phyloP scores from a whole-genome alignment of 345 rosid genomes.

The Atalantia buxifolia region DNA sequence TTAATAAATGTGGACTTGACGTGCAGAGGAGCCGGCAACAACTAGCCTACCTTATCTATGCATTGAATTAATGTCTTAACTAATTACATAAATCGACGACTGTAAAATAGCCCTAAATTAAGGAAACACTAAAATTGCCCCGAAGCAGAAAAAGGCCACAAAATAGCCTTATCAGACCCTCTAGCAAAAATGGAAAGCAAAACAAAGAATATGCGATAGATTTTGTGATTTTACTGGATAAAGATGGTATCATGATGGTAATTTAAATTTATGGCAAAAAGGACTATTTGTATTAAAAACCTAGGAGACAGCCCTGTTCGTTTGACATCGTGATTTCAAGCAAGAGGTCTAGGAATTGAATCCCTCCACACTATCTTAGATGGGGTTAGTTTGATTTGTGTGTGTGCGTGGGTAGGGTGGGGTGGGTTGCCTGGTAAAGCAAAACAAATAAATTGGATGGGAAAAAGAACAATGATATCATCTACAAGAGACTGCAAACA shows the following conservation, averaged over 20 bases:
- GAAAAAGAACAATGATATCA: neutral
- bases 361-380: neutral
- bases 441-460: too few species aligned
- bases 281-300: neutral
- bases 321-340: neutral
- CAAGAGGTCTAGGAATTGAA: neutral
- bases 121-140: neutral
- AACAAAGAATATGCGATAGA: neutral
- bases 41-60: neutral
- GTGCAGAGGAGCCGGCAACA: neutral
- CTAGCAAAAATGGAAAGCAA: neutral
- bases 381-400: neutral
- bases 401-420: neutral
- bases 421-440: neutral
- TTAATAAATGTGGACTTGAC: neutral
- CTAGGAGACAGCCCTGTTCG: neutral
- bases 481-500: neutral
- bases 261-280: neutral
- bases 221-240: neutral
- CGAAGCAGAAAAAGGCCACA: neutral
- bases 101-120: neutral
- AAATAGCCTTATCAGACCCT: neutral
- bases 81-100: neutral
- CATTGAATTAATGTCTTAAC: neutral
- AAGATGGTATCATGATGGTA: neutral